phyloP scores from a whole-genome alignment of 257 asterid genomes.

The Forsythia viridissima region DNA sequence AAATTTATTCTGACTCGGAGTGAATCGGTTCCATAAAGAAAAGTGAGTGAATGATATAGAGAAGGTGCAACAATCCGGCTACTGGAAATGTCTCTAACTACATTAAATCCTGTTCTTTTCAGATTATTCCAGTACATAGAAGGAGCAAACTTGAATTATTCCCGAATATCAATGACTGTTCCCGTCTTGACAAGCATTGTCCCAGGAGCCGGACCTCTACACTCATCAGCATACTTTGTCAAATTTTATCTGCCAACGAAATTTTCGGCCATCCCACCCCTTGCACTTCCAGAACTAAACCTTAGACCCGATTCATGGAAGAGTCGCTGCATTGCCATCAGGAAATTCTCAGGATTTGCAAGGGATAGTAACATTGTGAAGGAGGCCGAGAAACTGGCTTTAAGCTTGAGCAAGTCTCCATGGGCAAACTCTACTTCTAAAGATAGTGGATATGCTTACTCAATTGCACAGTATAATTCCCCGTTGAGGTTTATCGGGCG shows the following conservation, averaged over 20 bases:
- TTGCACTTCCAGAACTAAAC: constrained; percentile 76
- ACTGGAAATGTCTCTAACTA: neutral
- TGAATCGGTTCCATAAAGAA: neutral
- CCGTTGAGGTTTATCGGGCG: constrained; percentile 62
- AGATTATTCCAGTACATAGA: constrained; percentile 76
- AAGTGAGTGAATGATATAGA: neutral
- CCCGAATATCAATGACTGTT: constrained; percentile 64
- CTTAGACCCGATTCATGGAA: constrained; percentile 57
- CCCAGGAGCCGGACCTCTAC: constrained; percentile 86
- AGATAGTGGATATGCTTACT: constrained; percentile 55
- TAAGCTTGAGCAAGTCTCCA: constrained; percentile 61
- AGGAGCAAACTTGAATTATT: constrained; percentile 81
- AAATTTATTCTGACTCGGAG: no score
- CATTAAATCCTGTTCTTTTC: constrained; percentile 9
- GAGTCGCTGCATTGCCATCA: constrained; percentile 71
- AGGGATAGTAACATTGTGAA: constrained; percentile 69
- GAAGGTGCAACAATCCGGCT: neutral
- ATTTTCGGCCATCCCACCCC: constrained; percentile 68
- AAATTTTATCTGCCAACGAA: constrained; percentile 54
- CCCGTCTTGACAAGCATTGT: constrained; percentile 83
- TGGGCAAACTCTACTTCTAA: constrained; percentile 67
- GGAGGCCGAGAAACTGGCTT: constrained; percentile 78
- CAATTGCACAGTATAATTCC: constrained; percentile 77
- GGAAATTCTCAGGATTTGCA: constrained; percentile 80
- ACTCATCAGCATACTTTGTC: constrained; percentile 71